Percentiles rank a stretch among this genome's conserved stretches.
Conservation (phyloP, 116 monocot genomes). For the Papilionanthe hybrid region DNA sequence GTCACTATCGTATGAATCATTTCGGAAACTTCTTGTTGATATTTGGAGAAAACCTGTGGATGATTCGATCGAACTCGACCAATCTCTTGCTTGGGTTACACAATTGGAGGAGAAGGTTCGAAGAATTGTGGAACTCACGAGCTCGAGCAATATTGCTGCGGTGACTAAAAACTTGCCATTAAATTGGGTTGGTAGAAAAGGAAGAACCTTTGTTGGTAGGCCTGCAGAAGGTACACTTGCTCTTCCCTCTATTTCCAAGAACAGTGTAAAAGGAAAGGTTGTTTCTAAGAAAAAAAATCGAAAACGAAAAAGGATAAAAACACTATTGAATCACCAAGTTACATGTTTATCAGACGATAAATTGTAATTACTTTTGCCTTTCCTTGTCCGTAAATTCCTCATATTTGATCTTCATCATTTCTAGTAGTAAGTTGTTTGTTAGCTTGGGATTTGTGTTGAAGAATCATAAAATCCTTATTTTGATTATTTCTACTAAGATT, state of each 20-base stretch:
- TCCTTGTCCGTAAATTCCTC: too few relatives aligned
- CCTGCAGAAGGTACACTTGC: conserved; percentile 24
- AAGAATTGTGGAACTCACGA: conserved; percentile 47
- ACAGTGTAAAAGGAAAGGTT: conserved; percentile 12
- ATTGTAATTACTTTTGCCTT: too few relatives aligned
- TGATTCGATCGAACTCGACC: conserved; percentile 76
- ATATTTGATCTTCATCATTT: too few relatives aligned
- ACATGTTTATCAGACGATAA: too few relatives aligned
- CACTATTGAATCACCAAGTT: neutral
- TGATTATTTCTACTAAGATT: too few relatives aligned
- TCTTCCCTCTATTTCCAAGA: conserved; percentile 20
- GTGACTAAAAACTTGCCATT: conserved; percentile 52
- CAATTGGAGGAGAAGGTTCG: conserved; percentile 55
- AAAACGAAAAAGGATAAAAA: conserved; percentile 50
- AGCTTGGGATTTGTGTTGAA: too few relatives aligned
- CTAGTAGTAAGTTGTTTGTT: too few relatives aligned
- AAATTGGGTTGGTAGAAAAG: conserved; percentile 64
- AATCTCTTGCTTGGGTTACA: conserved; percentile 60
- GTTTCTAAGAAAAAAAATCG: conserved; percentile 39
- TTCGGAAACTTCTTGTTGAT: conserved; percentile 45
- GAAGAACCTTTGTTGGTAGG: conserved; percentile 51
- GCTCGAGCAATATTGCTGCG: conserved; percentile 40
- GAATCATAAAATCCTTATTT: too few relatives aligned
- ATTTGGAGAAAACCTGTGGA: conserved; percentile 66
- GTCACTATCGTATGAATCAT: conserved; percentile 55